Base-by-base conservation (phyloP, 768 basidiomycete species). In the Suillus subalutaceus region DNA sequence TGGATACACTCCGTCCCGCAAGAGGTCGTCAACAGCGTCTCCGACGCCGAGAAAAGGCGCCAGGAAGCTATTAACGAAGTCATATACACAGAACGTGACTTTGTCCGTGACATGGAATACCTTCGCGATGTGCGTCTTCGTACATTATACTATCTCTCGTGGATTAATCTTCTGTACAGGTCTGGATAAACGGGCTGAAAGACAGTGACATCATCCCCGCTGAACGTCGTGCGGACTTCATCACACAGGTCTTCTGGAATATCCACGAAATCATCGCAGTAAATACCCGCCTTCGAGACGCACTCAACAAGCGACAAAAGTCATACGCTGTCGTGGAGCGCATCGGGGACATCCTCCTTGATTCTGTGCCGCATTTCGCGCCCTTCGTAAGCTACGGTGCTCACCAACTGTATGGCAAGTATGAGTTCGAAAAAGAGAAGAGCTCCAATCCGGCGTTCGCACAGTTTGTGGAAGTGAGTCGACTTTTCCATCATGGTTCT, bases 51-150 rank as follows among this genome's bases (percentile, higher is more conserved):
- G 83, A 97, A 96, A 85, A 96, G 87, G 77, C 86, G 97, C 2
- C 97, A 99, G 76, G 97, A 99, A 77, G 94, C 94, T 26, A 99
- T 99, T 81, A 98, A 99, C 74, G 97, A 99, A 80, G 94, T 97
- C 43, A 90, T 88, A 65, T 88, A 88, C 69, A 99, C 97, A 9
- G 97, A 99, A 75, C 87, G 96, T 35, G 97, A 99, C 80, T 99
- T 99, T 77, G 96, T 99, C 55, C 87, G 94, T 65, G 97, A 98
- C 79, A 88, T 99, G 88, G 97, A 99, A 78, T 99, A 99, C 74
- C 85, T 99, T 57, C 90, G 96, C 68, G 97, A 99, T 75, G 93
- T 97, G 73, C 72, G 93, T 72, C 15, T 46, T 48, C 7, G 26
- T 62, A 65, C 40, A 53, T 55, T 44, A 57, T 59, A 65, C 32